Evolutionary conservation across 257 asterid genomes (phyloP).

Genomic region (Salvia hispanica): DNA sequence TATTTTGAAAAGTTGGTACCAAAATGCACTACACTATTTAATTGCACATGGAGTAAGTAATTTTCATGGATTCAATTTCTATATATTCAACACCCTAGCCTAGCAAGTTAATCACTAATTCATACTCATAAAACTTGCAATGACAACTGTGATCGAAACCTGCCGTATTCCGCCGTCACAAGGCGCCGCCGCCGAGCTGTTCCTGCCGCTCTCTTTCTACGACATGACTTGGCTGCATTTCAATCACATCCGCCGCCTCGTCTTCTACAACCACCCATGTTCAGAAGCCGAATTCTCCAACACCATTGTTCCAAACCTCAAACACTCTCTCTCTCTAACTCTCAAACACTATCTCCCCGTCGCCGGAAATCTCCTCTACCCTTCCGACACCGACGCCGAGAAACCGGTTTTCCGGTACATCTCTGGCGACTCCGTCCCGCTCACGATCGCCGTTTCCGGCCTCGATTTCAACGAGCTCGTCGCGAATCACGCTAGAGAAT

Average conservation of each 20-base stretch:
- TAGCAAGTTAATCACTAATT: no score
- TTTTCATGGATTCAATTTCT: no score
- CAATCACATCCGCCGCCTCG: constrained; percentile 39
- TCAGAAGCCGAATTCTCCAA: constrained; percentile 34
- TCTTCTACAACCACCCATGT: constrained; percentile 40
- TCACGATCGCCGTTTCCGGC: constrained; percentile 38
- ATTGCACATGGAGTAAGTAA: no score
- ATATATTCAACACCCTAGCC: no score
- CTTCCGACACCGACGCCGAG: no score
- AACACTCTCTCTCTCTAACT: constrained; percentile 44
- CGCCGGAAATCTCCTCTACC: no score
- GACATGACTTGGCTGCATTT: constrained; percentile 39
- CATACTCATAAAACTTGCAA: no score
- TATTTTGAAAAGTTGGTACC: no score
- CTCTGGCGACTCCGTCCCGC: constrained; percentile 40
- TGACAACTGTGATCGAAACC: constrained; percentile 23
- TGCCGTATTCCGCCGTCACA: constrained; percentile 21
- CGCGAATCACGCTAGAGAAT: constrained; percentile 33
- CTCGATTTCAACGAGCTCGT: constrained; percentile 34
- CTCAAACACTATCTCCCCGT: constrained; percentile 21
- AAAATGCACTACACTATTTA: no score
- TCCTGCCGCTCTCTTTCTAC: constrained; percentile 31
- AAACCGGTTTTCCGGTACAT: constrained; percentile 40
- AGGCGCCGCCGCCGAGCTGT: constrained; percentile 3
- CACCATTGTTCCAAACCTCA: constrained; percentile 17